Conservation (phyloP, 164 flowering plant genomes). For the Aristolochia fimbriata region DNA sequence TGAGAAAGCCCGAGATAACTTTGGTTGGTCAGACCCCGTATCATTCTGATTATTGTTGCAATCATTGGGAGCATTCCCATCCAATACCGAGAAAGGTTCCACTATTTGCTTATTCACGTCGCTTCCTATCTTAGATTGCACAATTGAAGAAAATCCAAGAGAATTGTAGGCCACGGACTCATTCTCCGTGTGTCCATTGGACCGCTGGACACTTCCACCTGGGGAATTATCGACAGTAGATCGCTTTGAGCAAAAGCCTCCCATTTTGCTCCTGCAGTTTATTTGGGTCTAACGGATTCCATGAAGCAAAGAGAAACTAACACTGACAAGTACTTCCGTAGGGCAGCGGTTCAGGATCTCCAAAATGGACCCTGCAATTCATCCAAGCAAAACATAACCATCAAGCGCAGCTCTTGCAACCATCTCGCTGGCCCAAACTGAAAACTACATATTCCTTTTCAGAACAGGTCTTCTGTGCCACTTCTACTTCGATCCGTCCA, state of each 20-base stretch:
- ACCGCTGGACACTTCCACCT: conserved; percentile 32
- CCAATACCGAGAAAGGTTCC: conserved; percentile 48
- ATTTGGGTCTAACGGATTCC: no score
- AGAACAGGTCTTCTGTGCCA: no score
- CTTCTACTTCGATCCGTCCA: no score
- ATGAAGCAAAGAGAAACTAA: no score
- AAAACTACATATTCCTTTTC: no score
- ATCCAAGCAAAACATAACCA: not conserved
- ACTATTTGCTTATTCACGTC: conserved; percentile 28
- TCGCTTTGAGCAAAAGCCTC: conserved; percentile 80
- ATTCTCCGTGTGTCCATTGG: conserved; percentile 32
- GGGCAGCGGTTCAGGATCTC: no score
- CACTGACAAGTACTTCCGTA: no score
- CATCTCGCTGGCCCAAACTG: not conserved
- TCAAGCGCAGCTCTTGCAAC: not conserved
- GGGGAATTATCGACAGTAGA: conserved; percentile 44
- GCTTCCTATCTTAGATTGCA: conserved; percentile 13
- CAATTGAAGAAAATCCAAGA: conserved; percentile 22
- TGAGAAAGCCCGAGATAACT: conserved; percentile 47
- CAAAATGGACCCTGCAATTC: no score
- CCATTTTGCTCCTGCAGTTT: conserved; percentile 32
- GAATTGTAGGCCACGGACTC: conserved; percentile 27
- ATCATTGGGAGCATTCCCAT: conserved; percentile 16
- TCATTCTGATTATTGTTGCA: conserved; percentile 16
- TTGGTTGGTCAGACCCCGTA: conserved; percentile 61